Evolutionary conservation across 805 yeast genomes (phyloP).

Genomic region (Candida ulmi): DNA sequence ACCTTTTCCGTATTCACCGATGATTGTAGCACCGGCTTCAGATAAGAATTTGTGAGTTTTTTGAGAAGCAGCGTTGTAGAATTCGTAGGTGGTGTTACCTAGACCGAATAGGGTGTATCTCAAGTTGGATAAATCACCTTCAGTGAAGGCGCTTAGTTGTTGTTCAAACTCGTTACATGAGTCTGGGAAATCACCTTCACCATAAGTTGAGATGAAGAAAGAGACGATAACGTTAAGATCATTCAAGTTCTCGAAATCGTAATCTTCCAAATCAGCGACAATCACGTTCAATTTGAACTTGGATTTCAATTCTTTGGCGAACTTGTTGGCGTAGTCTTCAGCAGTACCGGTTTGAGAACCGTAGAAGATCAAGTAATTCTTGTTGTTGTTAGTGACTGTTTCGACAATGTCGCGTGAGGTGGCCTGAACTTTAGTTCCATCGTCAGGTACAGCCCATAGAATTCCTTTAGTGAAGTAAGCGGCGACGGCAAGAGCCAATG

Average conservation of each 20-base stretch:
- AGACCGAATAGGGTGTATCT: slow-evolving; percentile 80
- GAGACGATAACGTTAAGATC: slow-evolving; percentile 59
- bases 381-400: slow-evolving; percentile 52
- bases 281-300: slow-evolving; percentile 77
- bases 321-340: slow-evolving; percentile 90
- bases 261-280: slow-evolving; percentile 85
- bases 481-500: slow-evolving; percentile 57
- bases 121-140: slow-evolving; percentile 50
- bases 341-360: slow-evolving; percentile 99
- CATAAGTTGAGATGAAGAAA: slow-evolving; percentile 87
- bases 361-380: slow-evolving; percentile 74
- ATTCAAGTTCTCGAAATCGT: slow-evolving; percentile 73
- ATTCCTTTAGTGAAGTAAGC: slow-evolving; percentile 64
- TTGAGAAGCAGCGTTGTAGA: slow-evolving; percentile 78
- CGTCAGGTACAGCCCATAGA: slow-evolving; percentile 37
- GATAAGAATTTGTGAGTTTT: slow-evolving; percentile 45
- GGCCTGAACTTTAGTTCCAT: slow-evolving; percentile 27
- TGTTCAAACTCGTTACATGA: slow-evolving; percentile 80
- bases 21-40: slow-evolving; percentile 62
- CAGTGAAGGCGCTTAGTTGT: slow-evolving; percentile 49
- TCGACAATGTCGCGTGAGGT: slow-evolving; percentile 54
- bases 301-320: slow-evolving; percentile 81
- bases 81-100: slow-evolving; percentile 93
- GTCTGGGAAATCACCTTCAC: slow-evolving; percentile 98
- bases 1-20: slow-evolving; percentile 84